Conservation (phyloP, 148 eudicot species). For the Camellia sinensis region DNA sequence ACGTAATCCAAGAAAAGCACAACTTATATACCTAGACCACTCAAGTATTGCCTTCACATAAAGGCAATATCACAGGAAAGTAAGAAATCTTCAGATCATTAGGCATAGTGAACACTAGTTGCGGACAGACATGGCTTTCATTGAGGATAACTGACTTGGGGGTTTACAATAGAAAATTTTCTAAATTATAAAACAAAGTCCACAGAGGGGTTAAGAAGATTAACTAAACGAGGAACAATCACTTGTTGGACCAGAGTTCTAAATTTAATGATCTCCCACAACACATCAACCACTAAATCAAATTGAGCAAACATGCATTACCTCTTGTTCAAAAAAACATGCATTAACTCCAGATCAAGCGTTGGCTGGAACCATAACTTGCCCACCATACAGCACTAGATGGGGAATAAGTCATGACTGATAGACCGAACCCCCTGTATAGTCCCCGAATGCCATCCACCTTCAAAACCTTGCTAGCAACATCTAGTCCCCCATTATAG, state of each 20-base stretch:
- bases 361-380: conserved; percentile 98
- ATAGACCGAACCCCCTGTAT: conserved; percentile 93
- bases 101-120: no score
- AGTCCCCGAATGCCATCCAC: conserved; percentile 85
- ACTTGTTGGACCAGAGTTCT: not conserved
- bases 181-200: not conserved
- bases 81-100: no score
- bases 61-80: not conserved
- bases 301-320: conserved; percentile 20
- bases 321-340: no score
- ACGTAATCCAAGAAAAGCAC: no score
- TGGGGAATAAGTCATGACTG: conserved; percentile 88
- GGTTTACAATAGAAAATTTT: not conserved
- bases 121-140: no score
- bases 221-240: not conserved
- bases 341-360: conserved; percentile 89
- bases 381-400: conserved; percentile 99
- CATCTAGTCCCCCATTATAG: conserved; percentile 92
- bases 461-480: conserved; percentile 75
- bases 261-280: not conserved
- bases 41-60: not conserved
- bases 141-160: no score
- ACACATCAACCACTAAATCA: not conserved
- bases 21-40: conserved; percentile 4
- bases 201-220: not conserved